Evolutionary conservation across 1,139 yeast species (phyloP).

Genomic region (Yamadazyma mexicana): DNA sequence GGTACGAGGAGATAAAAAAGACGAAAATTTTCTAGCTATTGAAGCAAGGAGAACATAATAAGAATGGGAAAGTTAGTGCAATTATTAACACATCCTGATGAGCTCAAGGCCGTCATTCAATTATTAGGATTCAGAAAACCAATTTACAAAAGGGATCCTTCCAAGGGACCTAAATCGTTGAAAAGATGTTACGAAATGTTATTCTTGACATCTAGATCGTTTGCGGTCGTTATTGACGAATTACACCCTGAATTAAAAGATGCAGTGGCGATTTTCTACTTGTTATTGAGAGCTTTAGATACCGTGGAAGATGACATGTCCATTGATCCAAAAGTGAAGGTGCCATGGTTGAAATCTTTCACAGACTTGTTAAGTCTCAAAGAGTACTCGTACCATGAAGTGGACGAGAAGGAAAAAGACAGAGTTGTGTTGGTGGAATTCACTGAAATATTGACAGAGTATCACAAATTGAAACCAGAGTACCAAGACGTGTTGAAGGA

Average conservation of each 20-base stretch:
- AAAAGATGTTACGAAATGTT: constrained; percentile 70
- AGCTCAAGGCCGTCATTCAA: constrained; percentile 67
- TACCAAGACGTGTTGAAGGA: constrained; percentile 79
- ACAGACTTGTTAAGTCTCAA: constrained; percentile 57
- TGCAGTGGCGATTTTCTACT: constrained; percentile 79
- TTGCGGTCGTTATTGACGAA: constrained; percentile 89
- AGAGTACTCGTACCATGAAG: constrained; percentile 82
- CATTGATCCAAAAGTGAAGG: constrained; percentile 64
- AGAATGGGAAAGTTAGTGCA: constrained; percentile 76
- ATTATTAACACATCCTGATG: constrained; percentile 68
- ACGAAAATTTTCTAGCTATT: not conserved
- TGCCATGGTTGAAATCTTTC: constrained; percentile 73
- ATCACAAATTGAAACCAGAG: constrained; percentile 67
- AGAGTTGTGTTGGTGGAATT: constrained; percentile 77
- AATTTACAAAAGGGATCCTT: constrained; percentile 32
- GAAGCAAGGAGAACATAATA: not conserved
- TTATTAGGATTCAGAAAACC: constrained; percentile 56
- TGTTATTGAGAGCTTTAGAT: constrained; percentile 86
- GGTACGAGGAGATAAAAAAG: constrained; percentile 2
- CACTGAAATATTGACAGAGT: constrained; percentile 66
- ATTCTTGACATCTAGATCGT: constrained; percentile 78
- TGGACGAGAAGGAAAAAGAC: constrained; percentile 77
- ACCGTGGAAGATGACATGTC: constrained; percentile 98
- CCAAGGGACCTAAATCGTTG: constrained; percentile 46
- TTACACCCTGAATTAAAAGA: constrained; percentile 86